Conservation (phyloP, 345 rosid species). For the Melaleuca quinquenervia region DNA sequence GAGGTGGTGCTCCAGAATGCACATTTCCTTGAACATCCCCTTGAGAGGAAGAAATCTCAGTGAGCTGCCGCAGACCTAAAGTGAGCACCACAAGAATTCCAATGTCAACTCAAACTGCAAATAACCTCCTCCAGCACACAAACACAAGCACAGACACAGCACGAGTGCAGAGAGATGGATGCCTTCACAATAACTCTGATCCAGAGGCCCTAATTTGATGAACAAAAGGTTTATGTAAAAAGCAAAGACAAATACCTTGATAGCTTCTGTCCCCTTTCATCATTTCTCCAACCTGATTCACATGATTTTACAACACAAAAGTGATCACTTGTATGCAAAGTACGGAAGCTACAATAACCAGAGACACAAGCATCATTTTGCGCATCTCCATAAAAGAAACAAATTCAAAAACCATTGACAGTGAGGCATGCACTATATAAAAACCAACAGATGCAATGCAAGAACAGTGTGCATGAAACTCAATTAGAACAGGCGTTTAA, state of each 20-base stretch:
- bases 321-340: not conserved
- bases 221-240: not conserved
- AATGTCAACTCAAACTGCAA: not conserved
- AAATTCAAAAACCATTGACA: not conserved
- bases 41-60: slow-evolving; percentile 21
- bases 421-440: not conserved
- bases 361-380: not conserved
- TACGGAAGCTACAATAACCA: not conserved
- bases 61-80: slow-evolving; percentile 30
- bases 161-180: not conserved
- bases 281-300: slow-evolving; percentile 16
- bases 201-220: not conserved
- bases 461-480: not conserved
- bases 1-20: slow-evolving; percentile 78
- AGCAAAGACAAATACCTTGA: slow-evolving; percentile 30
- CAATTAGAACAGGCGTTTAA: not conserved
- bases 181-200: not conserved
- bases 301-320: slow-evolving; percentile 18
- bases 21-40: slow-evolving; percentile 46
- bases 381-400: not conserved
- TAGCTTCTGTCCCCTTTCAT: slow-evolving; percentile 16
- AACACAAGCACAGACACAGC: not conserved
- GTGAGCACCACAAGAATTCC: not conserved
- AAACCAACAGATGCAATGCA: not conserved
- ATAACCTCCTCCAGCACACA: not conserved